Base-by-base conservation (phyloP, 2,329 filamentous ascomycete genomes). In the Colletotrichum australisinense region DNA sequence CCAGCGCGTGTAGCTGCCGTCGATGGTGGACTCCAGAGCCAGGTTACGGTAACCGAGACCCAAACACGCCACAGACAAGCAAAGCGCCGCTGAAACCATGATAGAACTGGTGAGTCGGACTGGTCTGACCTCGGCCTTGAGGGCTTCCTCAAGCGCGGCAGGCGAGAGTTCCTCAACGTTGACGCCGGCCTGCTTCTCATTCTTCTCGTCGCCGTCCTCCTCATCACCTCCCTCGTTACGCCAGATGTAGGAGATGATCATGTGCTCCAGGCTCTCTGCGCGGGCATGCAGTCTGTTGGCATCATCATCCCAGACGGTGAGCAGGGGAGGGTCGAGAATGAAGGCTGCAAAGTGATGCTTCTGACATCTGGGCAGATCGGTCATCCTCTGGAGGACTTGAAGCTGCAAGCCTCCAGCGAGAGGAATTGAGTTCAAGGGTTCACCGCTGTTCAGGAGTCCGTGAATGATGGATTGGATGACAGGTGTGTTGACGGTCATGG, bases 281-380 rank as follows among this genome's bases (percentile, higher is more conserved):
- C 90, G 85, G 16, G 84, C 80, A 12, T 92, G 80, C 19, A 92
- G 80, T 69, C 88, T 86, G 75, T 87, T 86, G 16, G 90, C 88
- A 53, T 91, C 86, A 75, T 92, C 90, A 56, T 91, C 90, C 90
- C 90, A 92, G 28, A 92, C 89, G 5, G 91, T 83, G n/a, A 92
- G 80, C 52, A 91, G 84, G 56, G 85, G 84, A n/a, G 85, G 83
- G 75, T 91, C 88, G 72, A 87, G 84, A 64, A 92, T 88, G 78
- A 92, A 92, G 9, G 90, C 90, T n/a, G 89, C 90, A 77, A 91
- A 92, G 74, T 92, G 90, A 80, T 92, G 89, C 78, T 91, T 91
- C 78, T 91, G 87, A 76, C 90, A 92, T 28, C 84, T 81, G 0
- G 89, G 88, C 5, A 93, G 83, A 62, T 88, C 86, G 2, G 84